Conservation (phyloP, 116 monocot genomes). For the Zostera marina region DNA sequence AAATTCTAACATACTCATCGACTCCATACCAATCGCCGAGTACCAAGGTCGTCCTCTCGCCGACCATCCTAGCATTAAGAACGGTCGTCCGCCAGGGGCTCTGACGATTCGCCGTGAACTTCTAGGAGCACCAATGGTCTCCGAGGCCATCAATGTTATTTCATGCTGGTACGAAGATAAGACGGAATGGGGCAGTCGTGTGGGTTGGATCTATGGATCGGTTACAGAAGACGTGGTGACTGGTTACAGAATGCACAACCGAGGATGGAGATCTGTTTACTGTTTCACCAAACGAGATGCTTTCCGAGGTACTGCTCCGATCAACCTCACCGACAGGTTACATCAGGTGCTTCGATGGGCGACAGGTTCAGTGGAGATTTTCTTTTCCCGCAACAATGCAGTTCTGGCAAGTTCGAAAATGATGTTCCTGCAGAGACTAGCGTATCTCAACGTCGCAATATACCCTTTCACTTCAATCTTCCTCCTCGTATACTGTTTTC, state of each 20-base stretch:
- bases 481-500: conserved; percentile 69
- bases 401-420: conserved; percentile 46
- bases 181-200: conserved; percentile 53
- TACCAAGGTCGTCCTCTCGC: conserved; percentile 65
- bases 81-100: conserved; percentile 39
- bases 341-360: conserved; percentile 90
- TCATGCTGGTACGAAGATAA: conserved; percentile 43
- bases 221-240: conserved; percentile 80
- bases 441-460: conserved; percentile 59
- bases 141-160: conserved; percentile 11
- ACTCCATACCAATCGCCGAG: conserved; percentile 59
- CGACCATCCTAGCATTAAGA: conserved; percentile 52
- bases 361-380: conserved; percentile 80
- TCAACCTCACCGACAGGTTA: conserved; percentile 73
- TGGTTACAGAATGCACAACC: conserved; percentile 77
- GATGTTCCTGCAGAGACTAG: conserved; percentile 53
- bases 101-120: conserved; percentile 15
- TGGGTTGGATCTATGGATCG: conserved; percentile 81
- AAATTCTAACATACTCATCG: conserved; percentile 42
- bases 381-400: conserved; percentile 75
- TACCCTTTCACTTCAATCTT: conserved; percentile 77
- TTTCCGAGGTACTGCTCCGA: conserved; percentile 73
- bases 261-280: conserved; percentile 74
- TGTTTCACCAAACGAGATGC: conserved; percentile 59
- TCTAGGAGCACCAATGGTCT: conserved; percentile 6